Evolutionary conservation across 2,329 filamentous ascomycete genomes (phyloP), one percentile per base, ranked within the genome.

Genomic region (Lachnellula hyalina): DNA sequence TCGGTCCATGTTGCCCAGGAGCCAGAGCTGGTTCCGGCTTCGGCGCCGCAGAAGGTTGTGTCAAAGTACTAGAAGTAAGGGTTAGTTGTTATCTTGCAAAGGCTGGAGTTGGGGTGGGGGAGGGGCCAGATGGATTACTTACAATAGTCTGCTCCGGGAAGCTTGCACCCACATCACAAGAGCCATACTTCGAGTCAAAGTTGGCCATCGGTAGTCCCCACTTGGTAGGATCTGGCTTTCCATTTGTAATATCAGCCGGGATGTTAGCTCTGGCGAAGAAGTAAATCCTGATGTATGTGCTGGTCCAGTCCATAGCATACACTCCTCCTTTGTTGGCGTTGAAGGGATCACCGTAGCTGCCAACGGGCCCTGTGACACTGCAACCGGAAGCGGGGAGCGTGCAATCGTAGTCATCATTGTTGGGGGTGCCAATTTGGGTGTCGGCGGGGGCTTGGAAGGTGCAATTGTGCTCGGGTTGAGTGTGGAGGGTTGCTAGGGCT

Each of bases 41-140:
- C 95, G 65, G 87, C 83, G 38, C 92, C 92, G 71, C 92, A 96
- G 71, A 96, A 89, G 9, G 87, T 88, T 1, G 85, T 93, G 73
- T 93, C 84, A 70, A 94, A 86, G 45, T 62, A 63, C 62, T 64
- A 38, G 8, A 32, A 5, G 2, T 3, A 17, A 41, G 53, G 51
- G 47, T 41, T 8, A 28, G 11, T 11, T 35, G 14, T 23, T 19
- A 15, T n/a, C 15, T 36, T 25, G 9, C 15, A n/a, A 34, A n/a
- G 8, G 15, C 3, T 15, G 12, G 2, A 47, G 17, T 8, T 23
- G 36, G 19, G 35, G 14, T 23, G 32, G 32, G 34, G 9, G 35
- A 41, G 23, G 32, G 4, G 15, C 47, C 3, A 36, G 12, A 42
- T 34, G 25, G 6, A 46, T 15, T 14, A 61, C 61, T 54, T 52